Evolutionary conservation across 768 basidiomycete species (phyloP).

Genomic region (Boletus sp.): DNA sequence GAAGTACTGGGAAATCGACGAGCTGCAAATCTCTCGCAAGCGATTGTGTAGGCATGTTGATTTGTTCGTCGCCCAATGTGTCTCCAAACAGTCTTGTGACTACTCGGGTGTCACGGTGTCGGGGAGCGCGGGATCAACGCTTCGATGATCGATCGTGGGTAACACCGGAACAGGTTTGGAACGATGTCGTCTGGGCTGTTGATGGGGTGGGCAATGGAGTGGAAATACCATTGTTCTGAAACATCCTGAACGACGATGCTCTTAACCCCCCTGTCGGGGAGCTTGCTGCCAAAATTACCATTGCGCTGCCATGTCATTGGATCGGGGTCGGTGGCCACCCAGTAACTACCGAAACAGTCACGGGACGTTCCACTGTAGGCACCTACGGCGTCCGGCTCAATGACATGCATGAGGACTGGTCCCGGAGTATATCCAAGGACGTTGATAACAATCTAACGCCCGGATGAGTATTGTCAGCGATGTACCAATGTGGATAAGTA

Average conservation of each 20-base stretch:
- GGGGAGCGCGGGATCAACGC: constrained; percentile 43
- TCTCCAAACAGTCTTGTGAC: constrained; percentile 50
- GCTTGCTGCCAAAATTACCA: constrained; percentile 52
- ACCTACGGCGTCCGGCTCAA: constrained; percentile 56
- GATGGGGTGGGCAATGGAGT: constrained; percentile 66
- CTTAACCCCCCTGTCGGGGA: constrained; percentile 56
- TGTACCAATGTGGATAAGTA: not conserved
- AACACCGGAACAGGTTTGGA: constrained; percentile 60
- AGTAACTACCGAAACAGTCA: constrained; percentile 56
- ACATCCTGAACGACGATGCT: constrained; percentile 63
- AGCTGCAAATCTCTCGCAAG: constrained; percentile 56
- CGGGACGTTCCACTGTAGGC: constrained; percentile 59
- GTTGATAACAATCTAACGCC: constrained; percentile 51
- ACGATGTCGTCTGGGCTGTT: constrained; percentile 45
- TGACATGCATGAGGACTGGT: constrained; percentile 52
- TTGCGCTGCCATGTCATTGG: constrained; percentile 69
- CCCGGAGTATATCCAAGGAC: constrained; percentile 48
- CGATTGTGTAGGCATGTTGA: constrained; percentile 63
- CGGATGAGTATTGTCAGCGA: not conserved
- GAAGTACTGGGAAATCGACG: constrained; percentile 56
- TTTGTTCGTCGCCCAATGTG: constrained; percentile 58
- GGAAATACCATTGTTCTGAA: constrained; percentile 74
- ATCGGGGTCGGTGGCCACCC: constrained; percentile 50
- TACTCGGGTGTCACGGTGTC: constrained; percentile 43
- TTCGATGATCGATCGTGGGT: constrained; percentile 46